These are phyloP conservation scores for Kwoniella mangroviensis DNA, from an alignment of 768 basidiomycete species.

Conservation along the genomic window DNA sequence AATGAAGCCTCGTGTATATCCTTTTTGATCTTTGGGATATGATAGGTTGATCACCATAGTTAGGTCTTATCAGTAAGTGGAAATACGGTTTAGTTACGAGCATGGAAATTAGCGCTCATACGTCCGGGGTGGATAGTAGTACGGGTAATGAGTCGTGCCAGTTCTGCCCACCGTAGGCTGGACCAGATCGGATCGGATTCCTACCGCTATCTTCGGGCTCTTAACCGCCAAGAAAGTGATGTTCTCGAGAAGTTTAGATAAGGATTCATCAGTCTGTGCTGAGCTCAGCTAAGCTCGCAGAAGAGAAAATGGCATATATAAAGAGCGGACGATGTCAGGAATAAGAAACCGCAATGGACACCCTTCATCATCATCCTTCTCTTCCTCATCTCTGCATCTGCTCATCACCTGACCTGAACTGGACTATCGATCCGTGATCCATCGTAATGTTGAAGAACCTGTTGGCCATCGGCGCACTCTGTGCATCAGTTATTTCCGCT, in stretches of 20 bases:
- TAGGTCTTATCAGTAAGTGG: background rate
- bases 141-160: too few relatives aligned
- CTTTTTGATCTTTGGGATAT: background rate
- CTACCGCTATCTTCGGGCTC: background rate
- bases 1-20: too few relatives aligned
- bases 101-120: too few relatives aligned
- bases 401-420: too few relatives aligned
- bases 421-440: too few relatives aligned
- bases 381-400: background rate
- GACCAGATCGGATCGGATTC: background rate
- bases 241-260: background rate
- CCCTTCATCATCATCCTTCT: background rate
- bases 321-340: too few relatives aligned
- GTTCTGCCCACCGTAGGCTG: too few relatives aligned
- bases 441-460: slow-evolving; percentile 7
- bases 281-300: too few relatives aligned
- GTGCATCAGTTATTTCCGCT: slow-evolving; percentile 4
- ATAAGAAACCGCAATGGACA: too few relatives aligned
- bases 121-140: too few relatives aligned
- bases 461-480: background rate
- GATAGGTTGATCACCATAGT: background rate
- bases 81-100: background rate
- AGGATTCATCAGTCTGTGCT: background rate
- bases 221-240: background rate
- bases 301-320: too few relatives aligned